phyloP scores from a whole-genome alignment of 2,329 filamentous ascomycete genomes.

The Acrocalymma vagum region DNA sequence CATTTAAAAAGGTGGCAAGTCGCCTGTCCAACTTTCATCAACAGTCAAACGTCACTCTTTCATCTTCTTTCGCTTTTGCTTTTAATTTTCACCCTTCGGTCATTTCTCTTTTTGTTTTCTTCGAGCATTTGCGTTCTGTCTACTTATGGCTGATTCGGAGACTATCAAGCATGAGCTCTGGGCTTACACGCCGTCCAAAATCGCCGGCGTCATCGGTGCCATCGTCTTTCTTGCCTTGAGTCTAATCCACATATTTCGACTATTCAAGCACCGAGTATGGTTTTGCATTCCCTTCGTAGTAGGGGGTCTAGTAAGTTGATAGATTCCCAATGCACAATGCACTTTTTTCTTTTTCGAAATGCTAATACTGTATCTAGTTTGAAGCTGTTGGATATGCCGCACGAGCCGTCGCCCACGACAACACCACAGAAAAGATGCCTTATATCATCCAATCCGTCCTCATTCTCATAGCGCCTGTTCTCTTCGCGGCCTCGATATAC shows the following conservation, averaged over 20 bases:
- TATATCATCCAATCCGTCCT: conserved; percentile 53
- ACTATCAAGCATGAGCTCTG: too few species aligned
- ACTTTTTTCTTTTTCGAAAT: not conserved
- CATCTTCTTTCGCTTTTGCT: too few species aligned
- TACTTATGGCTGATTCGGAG: too few species aligned
- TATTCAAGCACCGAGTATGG: conserved; percentile 54
- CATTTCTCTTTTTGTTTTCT: too few species aligned
- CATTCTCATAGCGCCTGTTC: conserved; percentile 50
- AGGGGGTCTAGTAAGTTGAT: too few species aligned
- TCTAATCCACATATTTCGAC: conserved; percentile 48
- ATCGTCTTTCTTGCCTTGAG: conserved; percentile 55
- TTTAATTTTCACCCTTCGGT: too few species aligned
- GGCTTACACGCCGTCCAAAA: conserved; percentile 52
- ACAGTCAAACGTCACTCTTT: too few species aligned
- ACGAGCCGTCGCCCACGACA: conserved; percentile 38
- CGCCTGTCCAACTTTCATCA: too few species aligned
- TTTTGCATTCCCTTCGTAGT: conserved; percentile 58
- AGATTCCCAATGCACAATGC: too few species aligned
- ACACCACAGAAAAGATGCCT: conserved; percentile 34
- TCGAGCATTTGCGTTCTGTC: too few species aligned
- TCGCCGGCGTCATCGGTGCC: conserved; percentile 56
- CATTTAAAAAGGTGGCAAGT: too few species aligned
- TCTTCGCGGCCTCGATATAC: conserved; percentile 55
- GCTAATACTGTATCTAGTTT: conserved; percentile 24
- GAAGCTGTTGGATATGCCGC: conserved; percentile 53